These are phyloP conservation scores for Parachlorella kessleri DNA, from an alignment of 139 green algal genomes.

Conservation along the genomic window DNA sequence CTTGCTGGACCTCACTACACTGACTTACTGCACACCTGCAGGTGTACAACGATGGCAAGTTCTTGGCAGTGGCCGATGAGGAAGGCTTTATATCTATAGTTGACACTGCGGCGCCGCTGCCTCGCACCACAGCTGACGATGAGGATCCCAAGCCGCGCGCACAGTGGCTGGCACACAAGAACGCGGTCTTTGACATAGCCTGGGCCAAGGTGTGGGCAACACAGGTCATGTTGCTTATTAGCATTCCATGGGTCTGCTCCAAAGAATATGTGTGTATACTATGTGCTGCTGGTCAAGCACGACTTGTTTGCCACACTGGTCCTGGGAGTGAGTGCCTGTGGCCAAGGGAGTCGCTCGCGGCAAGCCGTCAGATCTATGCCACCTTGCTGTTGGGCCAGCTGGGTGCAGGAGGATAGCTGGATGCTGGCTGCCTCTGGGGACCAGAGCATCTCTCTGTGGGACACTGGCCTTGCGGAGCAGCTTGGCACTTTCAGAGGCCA, in stretches of 20 bases:
- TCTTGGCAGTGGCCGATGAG: slow-evolving; percentile 80
- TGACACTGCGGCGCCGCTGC: slow-evolving; percentile 44
- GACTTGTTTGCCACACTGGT: no score
- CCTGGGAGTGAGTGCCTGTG: no score
- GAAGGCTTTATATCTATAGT: slow-evolving; percentile 76
- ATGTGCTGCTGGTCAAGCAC: no score
- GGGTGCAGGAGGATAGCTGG: slow-evolving; percentile 58
- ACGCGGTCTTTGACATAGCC: slow-evolving; percentile 82
- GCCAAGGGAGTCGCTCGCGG: no score
- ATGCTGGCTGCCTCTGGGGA: slow-evolving; percentile 80
- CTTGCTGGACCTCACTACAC: background rate
- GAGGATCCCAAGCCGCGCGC: slow-evolving; percentile 37
- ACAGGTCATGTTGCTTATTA: no score
- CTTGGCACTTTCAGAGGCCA: slow-evolving; percentile 63
- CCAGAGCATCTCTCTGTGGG: slow-evolving; percentile 67
- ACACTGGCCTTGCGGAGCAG: slow-evolving; percentile 49
- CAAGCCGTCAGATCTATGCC: no score
- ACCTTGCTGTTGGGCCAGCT: no score
- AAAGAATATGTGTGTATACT: no score
- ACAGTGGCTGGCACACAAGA: slow-evolving; percentile 75
- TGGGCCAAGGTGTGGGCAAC: slow-evolving; percentile 80
- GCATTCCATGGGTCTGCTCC: no score
- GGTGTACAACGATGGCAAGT: slow-evolving; percentile 34
- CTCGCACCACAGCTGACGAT: slow-evolving; percentile 28
- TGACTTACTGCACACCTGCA: background rate